Percentiles rank a stretch among this genome's conserved stretches.
Evolutionary conservation across 2,329 filamentous ascomycete species (phyloP).

Genomic region (Neofusicoccum laricinum): DNA sequence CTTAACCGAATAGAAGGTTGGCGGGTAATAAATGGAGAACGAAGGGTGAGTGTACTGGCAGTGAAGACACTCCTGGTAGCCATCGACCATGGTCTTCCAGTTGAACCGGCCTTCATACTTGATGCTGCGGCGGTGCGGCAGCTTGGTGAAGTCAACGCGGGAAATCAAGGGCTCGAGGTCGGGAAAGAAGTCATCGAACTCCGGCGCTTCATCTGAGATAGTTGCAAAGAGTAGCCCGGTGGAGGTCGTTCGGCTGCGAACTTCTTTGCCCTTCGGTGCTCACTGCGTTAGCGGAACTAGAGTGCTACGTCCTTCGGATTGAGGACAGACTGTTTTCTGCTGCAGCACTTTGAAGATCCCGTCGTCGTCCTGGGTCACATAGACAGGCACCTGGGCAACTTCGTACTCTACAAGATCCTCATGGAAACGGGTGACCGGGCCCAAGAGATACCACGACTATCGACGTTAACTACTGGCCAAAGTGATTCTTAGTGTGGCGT

Average conservation of each 20-base stretch:
- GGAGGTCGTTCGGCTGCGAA: conserved; percentile 44
- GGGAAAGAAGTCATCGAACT: conserved; percentile 54
- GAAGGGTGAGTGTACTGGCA: conserved; percentile 58
- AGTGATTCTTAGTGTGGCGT: neutral
- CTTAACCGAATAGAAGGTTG: conserved; percentile 54
- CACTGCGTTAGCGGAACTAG: conserved; percentile 1
- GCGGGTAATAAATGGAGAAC: conserved; percentile 54
- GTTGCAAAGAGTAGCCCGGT: conserved; percentile 55
- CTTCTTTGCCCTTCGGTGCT: neutral
- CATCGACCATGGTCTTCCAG: conserved; percentile 61
- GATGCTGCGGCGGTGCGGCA: conserved; percentile 52
- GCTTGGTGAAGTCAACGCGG: conserved; percentile 53
- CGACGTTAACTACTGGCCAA: neutral
- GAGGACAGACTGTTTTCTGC: conserved; percentile 29
- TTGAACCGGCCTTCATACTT: conserved; percentile 58
- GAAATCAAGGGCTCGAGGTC: conserved; percentile 49
- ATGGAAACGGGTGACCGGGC: conserved; percentile 51
- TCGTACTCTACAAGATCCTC: conserved; percentile 45
- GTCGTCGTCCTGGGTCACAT: neutral
- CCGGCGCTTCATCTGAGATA: conserved; percentile 46
- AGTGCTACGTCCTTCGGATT: neutral
- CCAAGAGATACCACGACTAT: conserved; percentile 53
- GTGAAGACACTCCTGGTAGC: conserved; percentile 58
- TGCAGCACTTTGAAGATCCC: conserved; percentile 35
- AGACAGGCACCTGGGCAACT: conserved; percentile 46